These are phyloP conservation scores for Leccinum pellstonianum DNA, from an alignment of 768 basidiomycete genomes.

Conservation along the genomic window DNA sequence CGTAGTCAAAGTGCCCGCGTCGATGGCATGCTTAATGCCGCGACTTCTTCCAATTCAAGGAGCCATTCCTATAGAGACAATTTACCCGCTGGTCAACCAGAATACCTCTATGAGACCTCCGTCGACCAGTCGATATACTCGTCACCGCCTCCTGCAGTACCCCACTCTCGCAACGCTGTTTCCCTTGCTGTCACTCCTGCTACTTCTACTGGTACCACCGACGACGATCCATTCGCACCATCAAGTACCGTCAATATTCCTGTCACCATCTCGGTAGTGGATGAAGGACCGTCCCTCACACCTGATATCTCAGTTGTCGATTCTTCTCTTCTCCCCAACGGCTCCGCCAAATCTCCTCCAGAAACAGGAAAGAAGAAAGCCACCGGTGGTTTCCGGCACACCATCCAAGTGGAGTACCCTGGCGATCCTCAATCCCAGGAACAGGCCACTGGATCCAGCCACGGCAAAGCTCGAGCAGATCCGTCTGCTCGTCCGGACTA, in stretches of 20 bases:
- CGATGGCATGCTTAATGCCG: constrained; percentile 39
- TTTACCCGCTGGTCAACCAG: constrained; percentile 50
- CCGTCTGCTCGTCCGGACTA: constrained; percentile 12
- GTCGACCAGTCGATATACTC: constrained; percentile 53
- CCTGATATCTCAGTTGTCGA: constrained; percentile 21
- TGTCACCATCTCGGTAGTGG: constrained; percentile 30
- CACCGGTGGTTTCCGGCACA: constrained; percentile 66
- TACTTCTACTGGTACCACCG: constrained; percentile 39
- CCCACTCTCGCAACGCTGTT: constrained; percentile 39
- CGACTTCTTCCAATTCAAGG: constrained; percentile 34
- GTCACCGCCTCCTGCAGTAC: constrained; percentile 33
- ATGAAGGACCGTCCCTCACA: constrained; percentile 20
- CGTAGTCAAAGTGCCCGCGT: constrained; percentile 58
- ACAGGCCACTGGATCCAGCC: constrained; percentile 16
- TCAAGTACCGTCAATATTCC: constrained; percentile 30
- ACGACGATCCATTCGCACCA: constrained; percentile 75
- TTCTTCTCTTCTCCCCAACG: constrained; percentile 23
- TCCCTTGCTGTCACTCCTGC: constrained; percentile 46
- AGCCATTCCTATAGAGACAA: constrained; percentile 50
- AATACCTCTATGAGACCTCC: constrained; percentile 74
- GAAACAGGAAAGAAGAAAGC: constrained; percentile 50
- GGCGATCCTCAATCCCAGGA: constrained; percentile 48
- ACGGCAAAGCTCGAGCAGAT: constrained; percentile 21
- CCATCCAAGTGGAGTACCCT: constrained; percentile 91
- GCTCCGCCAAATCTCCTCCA: constrained; percentile 34